These are phyloP conservation scores for Vigna trinervia DNA, from an alignment of 306 rosid species.

Conservation along the genomic window DNA sequence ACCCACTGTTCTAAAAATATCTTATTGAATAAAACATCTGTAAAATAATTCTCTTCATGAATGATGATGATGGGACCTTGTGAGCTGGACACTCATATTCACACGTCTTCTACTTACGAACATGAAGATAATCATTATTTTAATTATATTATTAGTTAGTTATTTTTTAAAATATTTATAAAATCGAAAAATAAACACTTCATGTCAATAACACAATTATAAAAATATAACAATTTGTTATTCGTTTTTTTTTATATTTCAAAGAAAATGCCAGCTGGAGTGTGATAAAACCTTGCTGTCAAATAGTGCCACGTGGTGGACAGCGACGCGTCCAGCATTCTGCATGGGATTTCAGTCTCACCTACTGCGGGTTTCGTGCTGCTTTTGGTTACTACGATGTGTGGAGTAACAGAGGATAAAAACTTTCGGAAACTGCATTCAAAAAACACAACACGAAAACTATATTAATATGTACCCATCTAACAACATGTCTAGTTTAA, in stretches of 20 bases:
- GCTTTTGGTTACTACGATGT: conserved; percentile 42
- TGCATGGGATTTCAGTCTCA: conserved; percentile 20
- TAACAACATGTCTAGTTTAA: too few relatives aligned
- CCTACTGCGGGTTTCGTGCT: conserved; percentile 17
- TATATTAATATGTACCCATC: background rate
- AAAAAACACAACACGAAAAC: background rate
- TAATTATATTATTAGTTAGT: background rate
- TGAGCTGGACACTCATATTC: background rate
- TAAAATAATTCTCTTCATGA: background rate
- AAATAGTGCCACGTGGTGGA: conserved; percentile 46
- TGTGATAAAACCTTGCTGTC: conserved; percentile 51
- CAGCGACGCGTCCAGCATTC: conserved; percentile 47
- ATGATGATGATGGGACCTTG: background rate
- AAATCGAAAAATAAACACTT: background rate
- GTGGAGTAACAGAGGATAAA: background rate
- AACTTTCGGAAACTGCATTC: background rate
- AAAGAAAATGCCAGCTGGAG: conserved; percentile 48
- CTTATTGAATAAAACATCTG: background rate
- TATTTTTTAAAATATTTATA: background rate
- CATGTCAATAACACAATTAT: too few relatives aligned
- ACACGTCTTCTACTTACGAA: background rate
- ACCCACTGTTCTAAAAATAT: background rate
- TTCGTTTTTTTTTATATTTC: too few relatives aligned
- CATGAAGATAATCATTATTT: background rate
- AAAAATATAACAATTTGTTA: too few relatives aligned